Evolutionary conservation across 2,329 filamentous ascomycete genomes (phyloP).

Genomic region (Neoascochyta sp.): DNA sequence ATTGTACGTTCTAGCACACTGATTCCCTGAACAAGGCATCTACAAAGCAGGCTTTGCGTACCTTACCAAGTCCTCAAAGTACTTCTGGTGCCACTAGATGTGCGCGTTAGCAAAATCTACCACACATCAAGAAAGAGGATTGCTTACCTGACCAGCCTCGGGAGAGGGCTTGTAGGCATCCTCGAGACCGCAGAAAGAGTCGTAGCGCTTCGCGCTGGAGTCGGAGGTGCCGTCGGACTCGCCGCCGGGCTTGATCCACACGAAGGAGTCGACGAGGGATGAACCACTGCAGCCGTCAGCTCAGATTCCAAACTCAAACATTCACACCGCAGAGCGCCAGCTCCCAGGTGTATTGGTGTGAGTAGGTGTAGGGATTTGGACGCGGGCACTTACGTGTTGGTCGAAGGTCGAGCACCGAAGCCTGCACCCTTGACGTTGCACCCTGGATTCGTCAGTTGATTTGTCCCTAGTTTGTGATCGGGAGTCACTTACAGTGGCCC

Average conservation of each 20-base stretch:
- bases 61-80: slow-evolving; percentile 38
- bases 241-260: slow-evolving; percentile 68
- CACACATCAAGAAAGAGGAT: no score
- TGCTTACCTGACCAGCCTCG: slow-evolving; percentile 65
- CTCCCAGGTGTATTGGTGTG: no score
- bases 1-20: no score
- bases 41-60: slow-evolving; percentile 40
- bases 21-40: no score
- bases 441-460: slow-evolving; percentile 45
- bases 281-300: slow-evolving; percentile 51
- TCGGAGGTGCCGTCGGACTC: slow-evolving; percentile 50
- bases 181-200: slow-evolving; percentile 53
- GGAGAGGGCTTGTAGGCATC: slow-evolving; percentile 61
- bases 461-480: no score
- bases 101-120: no score
- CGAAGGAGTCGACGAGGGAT: slow-evolving; percentile 63
- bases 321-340: no score
- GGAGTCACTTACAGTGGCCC: slow-evolving; percentile 45
- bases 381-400: no score
- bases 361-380: no score
- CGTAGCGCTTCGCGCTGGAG: slow-evolving; percentile 48
- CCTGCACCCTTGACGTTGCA: slow-evolving; percentile 64
- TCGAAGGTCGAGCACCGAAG: slow-evolving; percentile 59
- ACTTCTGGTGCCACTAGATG: slow-evolving; percentile 62
- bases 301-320: no score